Conservation (phyloP, 2,329 filamentous ascomycete species). For the Phaeophleospora eucalypticola region DNA sequence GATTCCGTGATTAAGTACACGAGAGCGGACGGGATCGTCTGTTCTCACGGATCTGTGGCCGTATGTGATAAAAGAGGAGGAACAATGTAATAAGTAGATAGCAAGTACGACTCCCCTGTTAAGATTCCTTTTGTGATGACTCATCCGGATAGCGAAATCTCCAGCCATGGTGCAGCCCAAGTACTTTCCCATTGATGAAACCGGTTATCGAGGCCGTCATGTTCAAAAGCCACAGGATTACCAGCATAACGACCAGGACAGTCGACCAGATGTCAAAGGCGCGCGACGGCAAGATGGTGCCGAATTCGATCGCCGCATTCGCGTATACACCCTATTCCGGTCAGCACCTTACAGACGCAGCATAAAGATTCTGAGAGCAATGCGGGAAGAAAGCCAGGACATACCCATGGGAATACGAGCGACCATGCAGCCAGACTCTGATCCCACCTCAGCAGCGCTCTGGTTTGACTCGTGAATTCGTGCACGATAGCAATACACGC, state of each 20-base stretch:
- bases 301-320: conserved; percentile 12
- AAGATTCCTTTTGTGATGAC: no score
- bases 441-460: conserved; percentile 5
- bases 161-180: conserved; percentile 10
- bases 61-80: no score
- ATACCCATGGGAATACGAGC: conserved; percentile 14
- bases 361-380: no score
- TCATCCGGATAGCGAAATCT: neutral
- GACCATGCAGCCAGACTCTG: conserved; percentile 8
- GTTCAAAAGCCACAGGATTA: conserved; percentile 10
- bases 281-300: conserved; percentile 5
- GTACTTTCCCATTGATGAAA: conserved; percentile 4
- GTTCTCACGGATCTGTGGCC: no score
- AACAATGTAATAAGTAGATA: no score
- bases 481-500: conserved; percentile 9
- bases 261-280: conserved; percentile 11
- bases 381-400: no score
- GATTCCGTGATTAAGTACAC: no score
- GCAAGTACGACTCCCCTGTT: no score
- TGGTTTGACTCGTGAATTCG: conserved; percentile 4
- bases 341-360: no score
- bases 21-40: no score
- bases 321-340: conserved; percentile 16
- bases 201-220: conserved; percentile 6
- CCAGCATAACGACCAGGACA: conserved; percentile 6